Percentiles rank a stretch among this genome's conserved stretches.
Conservation (phyloP, 441 rosid genomes). For the Brassica hybrid region DNA sequence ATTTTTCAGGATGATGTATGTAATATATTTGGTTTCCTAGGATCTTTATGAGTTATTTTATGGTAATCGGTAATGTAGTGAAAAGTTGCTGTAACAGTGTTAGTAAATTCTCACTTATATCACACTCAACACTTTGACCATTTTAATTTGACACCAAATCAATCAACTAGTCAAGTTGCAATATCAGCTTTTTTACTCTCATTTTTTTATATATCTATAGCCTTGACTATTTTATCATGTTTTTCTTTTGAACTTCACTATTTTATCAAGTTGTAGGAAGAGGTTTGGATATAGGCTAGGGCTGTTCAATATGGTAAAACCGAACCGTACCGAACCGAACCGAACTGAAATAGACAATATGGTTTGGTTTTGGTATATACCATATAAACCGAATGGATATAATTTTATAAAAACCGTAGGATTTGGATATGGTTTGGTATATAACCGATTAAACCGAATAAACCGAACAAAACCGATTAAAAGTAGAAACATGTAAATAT, state of each 20-base stretch:
- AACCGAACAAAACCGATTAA: too few relatives aligned
- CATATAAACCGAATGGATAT: too few relatives aligned
- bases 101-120: neutral
- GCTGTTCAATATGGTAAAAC: too few relatives aligned
- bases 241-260: neutral
- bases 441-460: too few relatives aligned
- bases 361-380: too few relatives aligned
- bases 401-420: too few relatives aligned
- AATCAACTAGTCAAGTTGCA: neutral
- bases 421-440: too few relatives aligned
- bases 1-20: conserved; percentile 16
- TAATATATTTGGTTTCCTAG: conserved; percentile 14
- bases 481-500: too few relatives aligned
- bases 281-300: neutral
- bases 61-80: neutral
- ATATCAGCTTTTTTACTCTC: conserved; percentile 3
- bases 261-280: neutral
- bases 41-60: neutral
- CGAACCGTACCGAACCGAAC: too few relatives aligned
- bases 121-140: neutral
- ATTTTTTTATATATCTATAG: neutral
- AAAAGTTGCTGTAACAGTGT: conserved; percentile 7
- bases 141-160: conserved; percentile 1
- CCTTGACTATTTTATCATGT: neutral
- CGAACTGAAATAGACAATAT: too few relatives aligned